These are phyloP conservation scores for Pseudogymnoascus sp. DNA, from an alignment of 2,329 filamentous ascomycete species.

Conservation along the genomic window DNA sequence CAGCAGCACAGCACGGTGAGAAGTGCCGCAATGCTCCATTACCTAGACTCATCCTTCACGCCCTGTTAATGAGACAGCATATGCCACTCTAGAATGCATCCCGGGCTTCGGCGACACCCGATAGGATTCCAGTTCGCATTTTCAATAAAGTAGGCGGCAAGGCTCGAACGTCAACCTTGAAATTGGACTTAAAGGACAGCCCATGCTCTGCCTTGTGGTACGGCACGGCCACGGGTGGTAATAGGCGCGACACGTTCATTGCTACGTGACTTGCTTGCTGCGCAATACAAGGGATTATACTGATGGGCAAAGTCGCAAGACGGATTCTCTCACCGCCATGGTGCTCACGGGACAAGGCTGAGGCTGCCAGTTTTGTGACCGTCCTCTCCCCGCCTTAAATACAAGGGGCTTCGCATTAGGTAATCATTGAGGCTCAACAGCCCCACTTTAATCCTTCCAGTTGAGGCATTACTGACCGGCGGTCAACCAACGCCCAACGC, in stretches of 20 bases:
- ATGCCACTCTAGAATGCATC: not conserved
- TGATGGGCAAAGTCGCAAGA: no score
- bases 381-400: not conserved
- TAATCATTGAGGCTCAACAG: not conserved
- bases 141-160: not conserved
- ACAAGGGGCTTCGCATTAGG: not conserved
- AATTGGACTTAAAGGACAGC: not conserved
- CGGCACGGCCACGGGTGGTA: not conserved
- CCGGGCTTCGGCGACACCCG: not conserved
- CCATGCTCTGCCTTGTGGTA: not conserved
- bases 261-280: not conserved
- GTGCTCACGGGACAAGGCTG: not conserved
- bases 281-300: not conserved
- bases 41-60: not conserved
- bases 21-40: not conserved
- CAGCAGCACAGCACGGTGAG: not conserved
- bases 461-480: not conserved
- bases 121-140: not conserved
- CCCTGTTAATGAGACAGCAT: not conserved
- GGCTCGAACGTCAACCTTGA: not conserved
- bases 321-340: not conserved
- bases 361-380: not conserved
- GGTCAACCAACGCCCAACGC: not conserved
- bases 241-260: not conserved
- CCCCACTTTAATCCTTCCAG: not conserved